A percentile compares a stretch with the other conserved stretches of the same genome.
Evolutionary conservation across 169 alveolate species (phyloP).

Genomic region (Plasmodium coatneyi): DNA sequence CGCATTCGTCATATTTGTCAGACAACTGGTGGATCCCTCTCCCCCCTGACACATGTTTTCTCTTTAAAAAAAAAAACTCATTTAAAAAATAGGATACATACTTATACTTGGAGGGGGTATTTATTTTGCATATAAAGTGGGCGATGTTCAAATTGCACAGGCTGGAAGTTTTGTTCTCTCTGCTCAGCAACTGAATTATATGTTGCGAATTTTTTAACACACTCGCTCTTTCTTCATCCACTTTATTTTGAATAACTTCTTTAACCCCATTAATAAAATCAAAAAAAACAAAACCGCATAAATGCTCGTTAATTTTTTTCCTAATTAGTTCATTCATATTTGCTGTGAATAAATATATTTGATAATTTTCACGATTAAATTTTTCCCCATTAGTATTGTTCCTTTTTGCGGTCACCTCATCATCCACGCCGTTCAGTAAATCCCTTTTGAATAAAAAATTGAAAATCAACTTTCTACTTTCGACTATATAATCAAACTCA

Average conservation of each 20-base stretch:
- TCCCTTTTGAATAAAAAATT: conserved; percentile 39
- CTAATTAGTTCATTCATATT: conserved; percentile 42
- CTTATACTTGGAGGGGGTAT: conserved; percentile 63
- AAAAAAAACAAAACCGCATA: conserved; percentile 57
- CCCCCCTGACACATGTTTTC: background rate
- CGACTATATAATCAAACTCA: conserved; percentile 55
- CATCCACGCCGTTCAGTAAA: background rate
- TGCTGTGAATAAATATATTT: conserved; percentile 65
- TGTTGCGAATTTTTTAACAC: conserved; percentile 27
- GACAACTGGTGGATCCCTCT: background rate
- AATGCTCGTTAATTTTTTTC: conserved; percentile 45
- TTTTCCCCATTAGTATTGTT: background rate
- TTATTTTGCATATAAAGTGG: conserved; percentile 68
- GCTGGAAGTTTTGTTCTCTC: conserved; percentile 44
- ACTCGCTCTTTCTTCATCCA: conserved; percentile 14
- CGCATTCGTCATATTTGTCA: conserved; percentile 7
- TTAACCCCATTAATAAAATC: conserved; percentile 67
- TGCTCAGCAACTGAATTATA: conserved; percentile 30
- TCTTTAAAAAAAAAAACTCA: conserved; percentile 44
- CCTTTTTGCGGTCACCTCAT: background rate
- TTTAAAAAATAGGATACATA: conserved; percentile 73
- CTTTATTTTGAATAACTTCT: conserved; percentile 41
- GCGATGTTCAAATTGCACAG: conserved; percentile 51
- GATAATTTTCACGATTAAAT: conserved; percentile 16
- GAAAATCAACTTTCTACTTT: conserved; percentile 48